phyloP scores from a whole-genome alignment of 345 rosid species.

The Linum trigynum region DNA sequence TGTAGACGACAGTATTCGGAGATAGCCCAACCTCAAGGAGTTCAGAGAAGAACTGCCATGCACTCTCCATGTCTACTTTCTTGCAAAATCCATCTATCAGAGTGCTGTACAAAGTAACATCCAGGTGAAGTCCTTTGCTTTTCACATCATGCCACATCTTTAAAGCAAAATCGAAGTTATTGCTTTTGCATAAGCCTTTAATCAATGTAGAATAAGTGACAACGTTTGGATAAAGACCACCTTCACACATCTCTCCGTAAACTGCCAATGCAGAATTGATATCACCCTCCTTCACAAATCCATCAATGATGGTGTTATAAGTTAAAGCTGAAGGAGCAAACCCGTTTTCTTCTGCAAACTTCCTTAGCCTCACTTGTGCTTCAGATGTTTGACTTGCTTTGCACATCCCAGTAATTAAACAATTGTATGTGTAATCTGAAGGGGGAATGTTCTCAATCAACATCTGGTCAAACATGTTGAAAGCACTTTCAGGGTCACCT shows the following conservation, averaged over 20 bases:
- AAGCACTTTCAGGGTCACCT: conserved; percentile 34
- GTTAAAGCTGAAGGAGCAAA: conserved; percentile 40
- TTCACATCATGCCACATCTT: conserved; percentile 47
- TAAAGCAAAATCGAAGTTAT: conserved; percentile 41
- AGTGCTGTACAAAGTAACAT: conserved; percentile 44
- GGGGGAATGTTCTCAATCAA: conserved; percentile 33
- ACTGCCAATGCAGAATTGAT: conserved; percentile 39
- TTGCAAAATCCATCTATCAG: conserved; percentile 60
- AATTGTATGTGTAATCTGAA: conserved; percentile 45
- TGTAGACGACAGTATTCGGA: conserved; percentile 47
- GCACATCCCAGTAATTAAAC: conserved; percentile 51
- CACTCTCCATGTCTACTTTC: conserved; percentile 44
- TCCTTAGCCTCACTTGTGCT: conserved; percentile 43
- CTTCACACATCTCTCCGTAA: conserved; percentile 45
- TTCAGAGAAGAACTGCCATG: conserved; percentile 40
- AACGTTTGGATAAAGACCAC: conserved; percentile 49
- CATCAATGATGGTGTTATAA: conserved; percentile 57
- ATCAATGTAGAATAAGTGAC: conserved; percentile 62
- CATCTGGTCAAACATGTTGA: conserved; percentile 48
- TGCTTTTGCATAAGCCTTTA: conserved; percentile 45
- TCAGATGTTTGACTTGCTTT: conserved; percentile 46
- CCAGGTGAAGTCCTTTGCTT: conserved; percentile 38
- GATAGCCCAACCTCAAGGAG: conserved; percentile 51
- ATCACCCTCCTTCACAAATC: conserved; percentile 51
- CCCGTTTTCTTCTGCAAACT: conserved; percentile 32